Conservation (phyloP, 257 asterid species). For the Datura wrightii region DNA sequence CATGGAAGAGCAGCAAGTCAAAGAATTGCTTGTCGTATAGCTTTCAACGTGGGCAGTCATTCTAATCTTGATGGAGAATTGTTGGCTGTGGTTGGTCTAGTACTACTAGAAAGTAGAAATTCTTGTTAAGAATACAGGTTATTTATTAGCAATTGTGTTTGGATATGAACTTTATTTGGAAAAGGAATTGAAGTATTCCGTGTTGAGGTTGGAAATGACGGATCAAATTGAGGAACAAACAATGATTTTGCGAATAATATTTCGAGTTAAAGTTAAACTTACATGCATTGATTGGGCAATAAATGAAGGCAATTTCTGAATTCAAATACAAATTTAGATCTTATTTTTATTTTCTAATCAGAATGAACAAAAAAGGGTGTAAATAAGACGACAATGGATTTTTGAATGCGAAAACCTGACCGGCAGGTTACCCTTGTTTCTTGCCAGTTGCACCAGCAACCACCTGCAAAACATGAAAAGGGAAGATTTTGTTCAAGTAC, state of each 20-base stretch:
- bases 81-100: background rate
- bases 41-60: background rate
- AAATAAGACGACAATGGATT: background rate
- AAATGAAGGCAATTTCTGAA: background rate
- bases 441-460: slow-evolving; percentile 79
- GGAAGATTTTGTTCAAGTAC: background rate
- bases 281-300: background rate
- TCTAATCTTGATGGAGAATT: background rate
- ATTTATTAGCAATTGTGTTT: background rate
- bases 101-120: slow-evolving; percentile 9
- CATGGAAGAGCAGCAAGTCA: slow-evolving; percentile 21
- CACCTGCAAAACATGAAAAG: slow-evolving; percentile 52
- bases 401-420: background rate
- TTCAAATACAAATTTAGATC: background rate
- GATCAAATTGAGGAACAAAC: background rate
- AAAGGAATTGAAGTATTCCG: background rate
- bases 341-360: background rate
- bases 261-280: background rate
- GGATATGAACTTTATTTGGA: background rate
- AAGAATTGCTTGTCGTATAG: background rate
- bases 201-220: background rate
- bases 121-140: background rate
- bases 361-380: background rate
- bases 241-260: background rate
- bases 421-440: slow-evolving; percentile 35